Base-by-base conservation (phyloP, 1,139 yeast genomes). In the Taiozyma sp. region DNA sequence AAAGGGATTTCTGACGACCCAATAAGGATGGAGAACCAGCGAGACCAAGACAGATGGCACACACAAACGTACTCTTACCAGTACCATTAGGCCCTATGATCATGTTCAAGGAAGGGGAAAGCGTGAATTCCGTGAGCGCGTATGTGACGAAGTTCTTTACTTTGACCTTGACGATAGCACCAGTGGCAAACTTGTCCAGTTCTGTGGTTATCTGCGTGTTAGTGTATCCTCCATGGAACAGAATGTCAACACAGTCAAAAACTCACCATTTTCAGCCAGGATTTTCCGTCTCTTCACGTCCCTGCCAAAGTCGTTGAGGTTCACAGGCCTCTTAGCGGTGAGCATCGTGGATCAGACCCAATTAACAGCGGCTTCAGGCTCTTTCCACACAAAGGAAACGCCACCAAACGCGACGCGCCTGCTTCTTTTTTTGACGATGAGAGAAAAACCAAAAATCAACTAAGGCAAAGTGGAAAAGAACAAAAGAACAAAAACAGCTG, bases 41-140 rank as follows among this genome's bases (percentile, higher is more conserved):
- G 16, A 95, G 71, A 0, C 97, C 97, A 42, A 95, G 73, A 66
- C 97, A 93, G 1, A 93, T 81, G 0, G 98, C 98, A 53, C 97
- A 89, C 7, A 93, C 96, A 59, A 93, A 80, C 0, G 99, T 89
- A 46, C 95, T 84, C 65, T 95, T 95, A 7, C 99, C 99, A 0
- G 97, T 83, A 41, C 99, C 99, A 64, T 95, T 95, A 7, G 99
- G 98, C 0, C 98, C 99, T 50, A 93, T 87, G 52, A 95, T 87
- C 88, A 95, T 82, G 65, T 95, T 95, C 64, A 95, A 73, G 3
- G 85, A 76, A 0, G 98, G 97, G 0, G 95, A 88, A 48, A 91
- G 75, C 44, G 75, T 73, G 66, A 89, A 91, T 64, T 87, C 93
- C 0, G 93, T 87, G 51, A 80, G 72, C 3, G 83, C 70, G 64